Evolutionary conservation across 306 rosid genomes (phyloP), one percentile per base, ranked within the genome.

Genomic region (Gastrolobium bilobum): DNA sequence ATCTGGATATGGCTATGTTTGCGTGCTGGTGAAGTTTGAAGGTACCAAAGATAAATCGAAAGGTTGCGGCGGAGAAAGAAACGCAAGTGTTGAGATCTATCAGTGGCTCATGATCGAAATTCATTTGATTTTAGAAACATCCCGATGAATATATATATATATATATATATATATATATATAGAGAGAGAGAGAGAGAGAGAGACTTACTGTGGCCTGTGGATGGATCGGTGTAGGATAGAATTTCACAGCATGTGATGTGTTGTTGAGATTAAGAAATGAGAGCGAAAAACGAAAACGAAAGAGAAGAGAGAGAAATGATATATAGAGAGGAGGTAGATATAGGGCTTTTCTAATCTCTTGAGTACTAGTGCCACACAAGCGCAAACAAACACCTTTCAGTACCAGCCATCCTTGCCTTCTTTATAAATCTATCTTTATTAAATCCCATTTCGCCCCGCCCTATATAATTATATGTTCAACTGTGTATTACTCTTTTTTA

Each of bases 1-100:
- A 86, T 82, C 89, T 77, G 78, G 76, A 68, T 20, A 69, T 6
- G 62, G 68, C 61, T 71, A 73, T 40, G 70, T 78, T 77, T 31
- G 76, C 84, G 82, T 86, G 84, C n/a, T 6, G 60, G 15, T 31
- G 81, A 78, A 82, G 73, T 75, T 75, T 74, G 69, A 69, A 52
- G 13, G 51, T 10, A 37, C 4, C 13, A 15, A 63, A 56, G 33
- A 54, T 29, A 43, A 75, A 78, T 64, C n/a, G 46, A 48, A 85
- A 73, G 66, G 65, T 75, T 81, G 9, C 42, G 80, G 75, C 76
- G 63, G 80, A 56, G 80, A 56, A 71, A 54, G 58, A 7, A 51
- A 56, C 2, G 10, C 1, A 7, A 80, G 50, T 20, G 73, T 40
- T 4, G 51, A 75, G 89, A 83, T 82, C 80, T 77, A 59, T 65